A percentile compares a stretch with the other conserved stretches of the same genome.
These are phyloP conservation scores for Cenchrus americanus DNA, from an alignment of 176 grass and related monocot genomes.

Conservation along the genomic window DNA sequence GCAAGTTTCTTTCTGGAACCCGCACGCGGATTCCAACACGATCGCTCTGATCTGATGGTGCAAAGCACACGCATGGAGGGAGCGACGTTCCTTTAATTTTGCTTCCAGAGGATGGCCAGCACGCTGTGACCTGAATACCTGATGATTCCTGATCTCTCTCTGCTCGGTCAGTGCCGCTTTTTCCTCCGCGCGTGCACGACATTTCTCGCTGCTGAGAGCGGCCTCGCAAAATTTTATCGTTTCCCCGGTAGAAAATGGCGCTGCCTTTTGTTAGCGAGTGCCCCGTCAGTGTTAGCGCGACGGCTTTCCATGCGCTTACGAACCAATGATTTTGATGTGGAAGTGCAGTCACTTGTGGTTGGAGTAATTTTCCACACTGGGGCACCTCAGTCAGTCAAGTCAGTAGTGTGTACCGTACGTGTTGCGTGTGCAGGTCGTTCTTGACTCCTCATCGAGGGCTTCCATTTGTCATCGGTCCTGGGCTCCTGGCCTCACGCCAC, in stretches of 20 bases:
- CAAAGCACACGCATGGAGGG: too few species aligned
- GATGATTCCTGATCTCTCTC: background rate
- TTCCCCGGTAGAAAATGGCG: background rate
- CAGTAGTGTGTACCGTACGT: too few species aligned
- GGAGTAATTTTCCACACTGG: background rate
- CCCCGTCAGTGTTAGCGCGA: background rate
- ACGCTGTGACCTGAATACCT: background rate
- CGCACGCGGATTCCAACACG: background rate
- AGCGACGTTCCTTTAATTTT: background rate
- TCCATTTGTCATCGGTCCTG: background rate
- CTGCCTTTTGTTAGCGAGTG: background rate
- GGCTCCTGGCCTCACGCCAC: background rate
- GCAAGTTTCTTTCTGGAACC: background rate
- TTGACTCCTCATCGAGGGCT: background rate
- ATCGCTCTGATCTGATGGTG: background rate
- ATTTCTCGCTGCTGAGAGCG: conserved; percentile 21
- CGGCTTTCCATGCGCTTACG: background rate
- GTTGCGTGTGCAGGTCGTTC: background rate
- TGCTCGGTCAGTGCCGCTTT: background rate
- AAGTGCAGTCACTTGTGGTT: background rate
- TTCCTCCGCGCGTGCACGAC: conserved; percentile 26
- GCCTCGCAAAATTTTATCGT: background rate
- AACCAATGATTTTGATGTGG: background rate
- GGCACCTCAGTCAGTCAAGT: background rate
- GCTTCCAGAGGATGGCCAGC: background rate